A percentile compares a stretch with the other conserved stretches of the same genome.
phyloP scores from a whole-genome alignment of 306 rosid species.

The Fragaria iinumae region DNA sequence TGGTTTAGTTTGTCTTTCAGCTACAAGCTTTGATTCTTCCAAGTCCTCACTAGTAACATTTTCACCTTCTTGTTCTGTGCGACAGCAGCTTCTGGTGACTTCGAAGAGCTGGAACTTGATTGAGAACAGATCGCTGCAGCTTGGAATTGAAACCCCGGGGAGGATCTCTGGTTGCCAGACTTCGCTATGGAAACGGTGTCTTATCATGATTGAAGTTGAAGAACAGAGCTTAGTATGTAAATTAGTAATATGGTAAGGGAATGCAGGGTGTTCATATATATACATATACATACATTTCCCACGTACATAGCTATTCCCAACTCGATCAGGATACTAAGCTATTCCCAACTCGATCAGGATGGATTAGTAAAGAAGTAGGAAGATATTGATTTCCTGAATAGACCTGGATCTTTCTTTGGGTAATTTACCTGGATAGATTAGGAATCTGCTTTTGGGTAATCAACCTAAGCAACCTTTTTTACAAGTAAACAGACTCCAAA shows the following conservation, averaged over 20 bases:
- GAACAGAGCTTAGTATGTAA: background rate
- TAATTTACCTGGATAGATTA: background rate
- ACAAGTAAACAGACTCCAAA: background rate
- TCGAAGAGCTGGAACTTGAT: constrained; percentile 2
- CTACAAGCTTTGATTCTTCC: constrained; percentile 1
- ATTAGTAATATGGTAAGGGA: background rate
- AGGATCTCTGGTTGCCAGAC: background rate
- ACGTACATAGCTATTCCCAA: background rate
- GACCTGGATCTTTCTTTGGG: background rate
- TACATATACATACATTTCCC: background rate
- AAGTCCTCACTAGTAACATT: background rate
- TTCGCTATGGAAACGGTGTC: background rate
- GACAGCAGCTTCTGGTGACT: background rate
- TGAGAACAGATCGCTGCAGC: background rate
- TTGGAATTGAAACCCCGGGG: background rate
- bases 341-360: background rate
- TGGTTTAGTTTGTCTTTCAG: background rate
- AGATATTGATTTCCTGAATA: background rate
- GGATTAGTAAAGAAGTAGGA: background rate
- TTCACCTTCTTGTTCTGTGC: background rate
- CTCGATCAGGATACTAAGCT: background rate
- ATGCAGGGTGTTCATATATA: background rate
- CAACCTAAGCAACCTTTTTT: constrained; percentile 3
- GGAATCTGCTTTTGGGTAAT: constrained; percentile 6
- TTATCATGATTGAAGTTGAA: constrained; percentile 1